Percentiles rank a stretch among this genome's conserved stretches.
These are phyloP conservation scores for Bertia moriformis DNA, from an alignment of 2,329 filamentous ascomycete species.

Conservation along the genomic window DNA sequence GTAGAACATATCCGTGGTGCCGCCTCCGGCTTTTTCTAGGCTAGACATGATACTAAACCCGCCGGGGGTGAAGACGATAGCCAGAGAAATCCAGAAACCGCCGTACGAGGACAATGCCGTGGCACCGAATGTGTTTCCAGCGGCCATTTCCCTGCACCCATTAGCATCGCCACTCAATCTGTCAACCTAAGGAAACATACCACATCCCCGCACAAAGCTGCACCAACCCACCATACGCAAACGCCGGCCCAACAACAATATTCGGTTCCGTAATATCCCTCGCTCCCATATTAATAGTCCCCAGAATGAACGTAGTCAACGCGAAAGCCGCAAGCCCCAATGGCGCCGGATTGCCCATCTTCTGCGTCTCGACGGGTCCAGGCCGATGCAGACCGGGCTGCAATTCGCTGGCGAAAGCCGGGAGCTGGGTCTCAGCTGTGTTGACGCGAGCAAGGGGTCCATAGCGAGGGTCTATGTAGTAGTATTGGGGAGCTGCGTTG, in stretches of 20 bases:
- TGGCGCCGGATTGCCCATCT: constrained; percentile 43
- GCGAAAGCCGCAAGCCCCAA: constrained; percentile 48
- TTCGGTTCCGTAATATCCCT: constrained; percentile 30
- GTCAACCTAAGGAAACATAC: constrained; percentile 39
- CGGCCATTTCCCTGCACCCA: constrained; percentile 30
- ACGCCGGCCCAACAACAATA: constrained; percentile 30
- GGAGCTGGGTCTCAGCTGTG: too few relatives aligned
- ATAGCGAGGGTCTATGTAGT: too few relatives aligned
- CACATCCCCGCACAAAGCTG: constrained; percentile 52
- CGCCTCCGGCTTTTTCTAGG: too few relatives aligned
- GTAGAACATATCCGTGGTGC: constrained; percentile 22
- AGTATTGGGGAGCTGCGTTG: too few relatives aligned
- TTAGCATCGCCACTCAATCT: constrained; percentile 52
- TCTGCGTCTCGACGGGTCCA: constrained; percentile 13
- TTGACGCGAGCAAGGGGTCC: too few relatives aligned
- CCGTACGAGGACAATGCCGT: constrained; percentile 46
- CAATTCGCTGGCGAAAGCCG: too few relatives aligned
- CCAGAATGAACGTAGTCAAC: constrained; percentile 46
- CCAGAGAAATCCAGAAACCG: constrained; percentile 46
- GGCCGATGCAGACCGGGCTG: too few relatives aligned
- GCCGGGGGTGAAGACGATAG: constrained; percentile 35
- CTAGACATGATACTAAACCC: constrained; percentile 33
- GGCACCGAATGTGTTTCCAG: constrained; percentile 47
- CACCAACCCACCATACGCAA: constrained; percentile 45
- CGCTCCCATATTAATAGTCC: constrained; percentile 31